Evolutionary conservation across 2,329 filamentous ascomycete genomes (phyloP).

Genomic region (Aspergillus sp.): DNA sequence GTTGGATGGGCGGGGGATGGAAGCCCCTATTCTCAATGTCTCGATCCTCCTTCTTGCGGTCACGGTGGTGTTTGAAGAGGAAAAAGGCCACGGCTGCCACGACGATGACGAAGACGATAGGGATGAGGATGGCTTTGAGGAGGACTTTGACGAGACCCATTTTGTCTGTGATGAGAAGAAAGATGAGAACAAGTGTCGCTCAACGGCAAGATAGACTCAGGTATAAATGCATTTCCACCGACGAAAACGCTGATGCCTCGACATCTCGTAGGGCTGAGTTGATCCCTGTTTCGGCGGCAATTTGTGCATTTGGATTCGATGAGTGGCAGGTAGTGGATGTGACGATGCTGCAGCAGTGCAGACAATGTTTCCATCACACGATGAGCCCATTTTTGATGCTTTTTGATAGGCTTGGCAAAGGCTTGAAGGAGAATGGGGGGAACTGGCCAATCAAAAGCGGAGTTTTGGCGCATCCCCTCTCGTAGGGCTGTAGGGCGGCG

Average conservation of each 20-base stretch:
- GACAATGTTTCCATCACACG: neutral
- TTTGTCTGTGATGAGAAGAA: neutral
- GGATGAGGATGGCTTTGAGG: constrained; percentile 17
- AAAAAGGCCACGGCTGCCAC: constrained; percentile 4
- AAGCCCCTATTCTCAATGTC: constrained; percentile 6
- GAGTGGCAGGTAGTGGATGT: no score
- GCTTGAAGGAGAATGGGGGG: no score
- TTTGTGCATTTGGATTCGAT: no score
- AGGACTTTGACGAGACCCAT: constrained; percentile 17
- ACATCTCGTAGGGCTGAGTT: neutral
- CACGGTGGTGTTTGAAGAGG: constrained; percentile 9
- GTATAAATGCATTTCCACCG: neutral
- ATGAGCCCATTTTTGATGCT: neutral
- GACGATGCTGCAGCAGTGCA: neutral
- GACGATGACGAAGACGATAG: constrained; percentile 10
- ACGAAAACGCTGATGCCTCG: neutral
- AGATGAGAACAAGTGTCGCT: neutral
- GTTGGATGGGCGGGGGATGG: constrained; percentile 11
- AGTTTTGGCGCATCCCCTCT: no score
- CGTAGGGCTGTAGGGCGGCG: constrained; percentile 1
- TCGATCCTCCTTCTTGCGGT: constrained; percentile 7
- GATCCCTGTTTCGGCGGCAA: neutral
- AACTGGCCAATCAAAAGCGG: neutral
- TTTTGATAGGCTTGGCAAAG: neutral
- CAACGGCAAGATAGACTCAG: neutral